Conservation (phyloP, 1,284 basidiomycete species). For the Tilletia caries region DNA sequence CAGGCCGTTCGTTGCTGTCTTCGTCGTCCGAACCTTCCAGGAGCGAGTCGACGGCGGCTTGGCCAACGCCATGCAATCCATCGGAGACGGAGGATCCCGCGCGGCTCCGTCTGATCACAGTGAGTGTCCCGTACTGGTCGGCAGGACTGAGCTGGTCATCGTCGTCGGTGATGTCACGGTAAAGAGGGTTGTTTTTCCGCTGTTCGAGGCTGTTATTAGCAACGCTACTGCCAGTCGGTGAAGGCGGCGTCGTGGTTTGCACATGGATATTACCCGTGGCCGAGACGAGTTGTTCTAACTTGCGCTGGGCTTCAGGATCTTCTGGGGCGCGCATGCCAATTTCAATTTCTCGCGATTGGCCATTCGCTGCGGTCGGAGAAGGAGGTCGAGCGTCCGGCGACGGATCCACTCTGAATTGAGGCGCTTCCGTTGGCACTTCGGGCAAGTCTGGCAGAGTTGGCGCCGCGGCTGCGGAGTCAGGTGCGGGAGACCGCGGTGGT, state of each 20-base stretch:
- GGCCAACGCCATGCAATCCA: not conserved
- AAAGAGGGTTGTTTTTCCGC: not conserved
- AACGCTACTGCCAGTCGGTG: not conserved
- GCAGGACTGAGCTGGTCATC: not conserved
- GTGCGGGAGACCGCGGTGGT: not conserved
- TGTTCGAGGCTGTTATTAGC: not conserved
- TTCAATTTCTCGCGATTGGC: conserved; percentile 1
- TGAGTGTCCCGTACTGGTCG: not conserved
- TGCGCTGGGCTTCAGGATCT: conserved; percentile 3
- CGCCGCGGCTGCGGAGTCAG: not conserved
- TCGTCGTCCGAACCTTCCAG: not conserved
- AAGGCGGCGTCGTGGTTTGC: not conserved
- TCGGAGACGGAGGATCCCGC: conserved; percentile 1
- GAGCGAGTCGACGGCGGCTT: conserved; percentile 3
- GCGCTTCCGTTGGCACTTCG: not conserved
- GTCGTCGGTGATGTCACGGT: conserved; percentile 6
- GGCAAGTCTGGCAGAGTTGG: not conserved
- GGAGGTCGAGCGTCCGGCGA: not conserved
- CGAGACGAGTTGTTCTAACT: not conserved
- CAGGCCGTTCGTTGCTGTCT: not conserved
- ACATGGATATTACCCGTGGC: not conserved
- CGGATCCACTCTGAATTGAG: not conserved
- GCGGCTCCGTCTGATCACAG: not conserved
- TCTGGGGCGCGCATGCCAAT: not conserved
- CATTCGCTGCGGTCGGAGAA: not conserved